Base-by-base conservation (phyloP, 2,329 filamentous ascomycete genomes). In the Curvularia verruculosa region DNA sequence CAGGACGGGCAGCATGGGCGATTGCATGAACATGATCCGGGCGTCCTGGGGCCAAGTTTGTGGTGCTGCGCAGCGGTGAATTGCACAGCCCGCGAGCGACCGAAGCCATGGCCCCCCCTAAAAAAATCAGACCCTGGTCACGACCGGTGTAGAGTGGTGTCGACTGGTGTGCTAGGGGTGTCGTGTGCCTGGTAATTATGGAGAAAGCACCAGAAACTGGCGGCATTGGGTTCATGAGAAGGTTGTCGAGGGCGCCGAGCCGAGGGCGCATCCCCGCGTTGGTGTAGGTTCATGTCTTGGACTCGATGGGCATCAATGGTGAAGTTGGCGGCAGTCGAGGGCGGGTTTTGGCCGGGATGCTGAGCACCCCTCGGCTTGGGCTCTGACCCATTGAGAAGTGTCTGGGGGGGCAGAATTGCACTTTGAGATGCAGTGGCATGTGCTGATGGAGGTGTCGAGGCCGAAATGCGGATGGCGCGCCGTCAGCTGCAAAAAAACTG, bases 31-130 rank as follows among this genome's bases (percentile, higher is more conserved):
- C 56, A 60, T 63, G 56, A 65, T 57, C 59, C 53, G 64, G 62
- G 59, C 56, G 60, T 49, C 49, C 56, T 64, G 64, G 67, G 68
- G 67, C 64, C 69, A 59, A 43, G 58, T 44, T 49, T 41, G 46
- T 58, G 5, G 51, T 59, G 56, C 54, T 60, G 64, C 52, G 60
- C 60, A 64, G 64, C 55, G 62, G 64, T 70, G 69, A 70, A 69
- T 64, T 65, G 71, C 72, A 75, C 71, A 73, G 72, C 71, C 72
- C 57, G 61, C 60, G 39, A 46, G 63, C 59, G 50, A 60, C 48
- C 56, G 49, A 51, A 34, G 52, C 56, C 31, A 46, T 50, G 26
- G 47, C 48, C 47, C 59, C 70, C 66, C 64, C 64, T 21, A 2
- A 43, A 18, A 67, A 66, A 59, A 50, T 55, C 61, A 54, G 52